Evolutionary conservation across 805 yeast genomes (phyloP).

Genomic region (Metschnikowia matae): DNA sequence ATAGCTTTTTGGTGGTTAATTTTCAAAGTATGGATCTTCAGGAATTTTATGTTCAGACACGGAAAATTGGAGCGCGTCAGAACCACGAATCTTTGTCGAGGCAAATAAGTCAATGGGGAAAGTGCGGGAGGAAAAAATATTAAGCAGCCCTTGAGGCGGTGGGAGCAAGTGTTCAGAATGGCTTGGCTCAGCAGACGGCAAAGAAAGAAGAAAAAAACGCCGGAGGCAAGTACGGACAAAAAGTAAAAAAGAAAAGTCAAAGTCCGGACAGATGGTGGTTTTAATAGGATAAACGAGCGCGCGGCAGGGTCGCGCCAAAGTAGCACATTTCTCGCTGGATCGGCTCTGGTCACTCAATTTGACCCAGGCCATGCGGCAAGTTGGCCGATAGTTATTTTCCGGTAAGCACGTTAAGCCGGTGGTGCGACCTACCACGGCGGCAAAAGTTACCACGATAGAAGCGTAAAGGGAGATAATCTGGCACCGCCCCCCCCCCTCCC

Average conservation of each 20-base stretch:
- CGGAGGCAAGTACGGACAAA: not conserved
- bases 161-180: not conserved
- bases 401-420: too few species aligned
- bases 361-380: not conserved
- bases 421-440: not conserved
- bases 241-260: not conserved
- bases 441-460: too few species aligned
- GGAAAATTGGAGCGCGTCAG: constrained; percentile 1
- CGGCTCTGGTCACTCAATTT: not conserved
- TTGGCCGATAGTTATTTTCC: not conserved
- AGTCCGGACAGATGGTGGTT: not conserved
- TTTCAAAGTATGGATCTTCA: not conserved
- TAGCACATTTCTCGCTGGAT: not conserved
- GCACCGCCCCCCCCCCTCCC: too few species aligned
- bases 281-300: not conserved
- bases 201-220: not conserved
- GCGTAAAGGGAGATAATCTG: not conserved
- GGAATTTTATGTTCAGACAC: not conserved
- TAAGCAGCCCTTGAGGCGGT: too few species aligned
- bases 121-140: not conserved
- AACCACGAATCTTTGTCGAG: not conserved
- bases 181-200: not conserved
- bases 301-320: constrained; percentile 3
- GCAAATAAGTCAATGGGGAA: too few species aligned
- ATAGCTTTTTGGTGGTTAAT: too few species aligned